Base-by-base conservation (phyloP, 2,329 filamentous ascomycete species). In the Trichoderma oligosporum region DNA sequence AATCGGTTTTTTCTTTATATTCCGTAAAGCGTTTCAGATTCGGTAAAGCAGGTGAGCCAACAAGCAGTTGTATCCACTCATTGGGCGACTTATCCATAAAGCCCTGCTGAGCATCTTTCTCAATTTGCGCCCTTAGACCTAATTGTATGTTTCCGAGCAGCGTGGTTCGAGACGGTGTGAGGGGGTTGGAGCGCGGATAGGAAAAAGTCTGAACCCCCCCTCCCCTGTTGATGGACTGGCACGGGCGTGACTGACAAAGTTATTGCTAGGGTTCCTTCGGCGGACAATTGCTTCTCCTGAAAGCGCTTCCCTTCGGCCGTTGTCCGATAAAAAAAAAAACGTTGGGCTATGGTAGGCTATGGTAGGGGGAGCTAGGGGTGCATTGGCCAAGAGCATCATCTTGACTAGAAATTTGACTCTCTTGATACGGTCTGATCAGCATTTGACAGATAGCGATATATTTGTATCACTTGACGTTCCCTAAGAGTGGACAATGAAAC, bases 241-340 rank as follows among this genome's bases (percentile, higher is more conserved):
- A 52, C 14, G 48, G 25, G 22, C 16, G 11, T 52, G 35, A 41
- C 27, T 6, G 27, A 31, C 27, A 31, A 47, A 47, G 39, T 27
- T 51, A 47, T 27, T 31, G 33, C 57, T 29, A 45, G 57, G 57
- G 38, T 56, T 18, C 18, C 35, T 22, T 35, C 57, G 51, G 57
- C 51, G 51, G 51, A 48, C 53, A 56, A 35, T 59, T 48, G 29
- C 29, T 46, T 54, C 39, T 55, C 31, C 51, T 55, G 51, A 45
- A n/a, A n/a, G 41, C 18, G 22, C 38, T 41, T 39, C 31, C 35
- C 44, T 46, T 58, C 56, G 56, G 56, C 24, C 56, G 51, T 58
- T 58, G 48, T 58, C 56, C 56, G 56, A 58, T 31, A n/a, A 55
- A 31, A 31, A 31, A 31, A 31, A 11, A 53, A 18, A 39, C 49